Evolutionary conservation across 139 green algal genomes (phyloP), one percentile per base, ranked within the genome.

Genomic region (Ostreobium quekettii): DNA sequence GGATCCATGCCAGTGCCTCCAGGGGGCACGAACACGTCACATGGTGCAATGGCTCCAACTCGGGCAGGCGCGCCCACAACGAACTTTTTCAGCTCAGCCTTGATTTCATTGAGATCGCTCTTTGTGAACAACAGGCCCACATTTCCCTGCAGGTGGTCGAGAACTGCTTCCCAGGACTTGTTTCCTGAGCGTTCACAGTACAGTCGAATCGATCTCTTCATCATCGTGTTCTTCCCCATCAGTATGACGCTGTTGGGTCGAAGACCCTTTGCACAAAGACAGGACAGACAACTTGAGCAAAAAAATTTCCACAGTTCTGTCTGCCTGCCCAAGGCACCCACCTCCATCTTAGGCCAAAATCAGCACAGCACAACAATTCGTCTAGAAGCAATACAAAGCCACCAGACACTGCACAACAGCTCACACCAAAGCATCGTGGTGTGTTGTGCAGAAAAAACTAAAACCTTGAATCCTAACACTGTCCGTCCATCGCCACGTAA

Each of bases 191-290:
- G 73, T 79, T 98, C 90, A 66, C 74, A 83, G 89, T 97, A 97
- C 48, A 93, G 76, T 66, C 89, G 80, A 75, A 99, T 95, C 83
- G 72, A 95, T 74, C 86, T 82, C 77, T 95, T 95, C 83, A 99
- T 96, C 85, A 99, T 87, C 58, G 95, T 99, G 91, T 99, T 99
- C 89, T 99, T 99, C 68, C 95, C 95, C 95, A 99, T 99, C 29
- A 99, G 85, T 39, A 99, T 88, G 46, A 89, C 73, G 47, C 76
- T 87, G 66, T 92, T 71, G 2, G 85, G 82, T 75, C 91, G 90
- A 70, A 98, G 86, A 28, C 82, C 93, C 87, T 91, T 80, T 3
- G 42, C 36, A 15, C 15, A 53, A 53, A 53, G 15, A 53, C n/a
- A n/a, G n/a, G n/a, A n/a, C n/a, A n/a, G n/a, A n/a, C n/a, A n/a